Evolutionary conservation across 2,329 filamentous ascomycete genomes (phyloP).

Genomic region (Cladosporium sp.): DNA sequence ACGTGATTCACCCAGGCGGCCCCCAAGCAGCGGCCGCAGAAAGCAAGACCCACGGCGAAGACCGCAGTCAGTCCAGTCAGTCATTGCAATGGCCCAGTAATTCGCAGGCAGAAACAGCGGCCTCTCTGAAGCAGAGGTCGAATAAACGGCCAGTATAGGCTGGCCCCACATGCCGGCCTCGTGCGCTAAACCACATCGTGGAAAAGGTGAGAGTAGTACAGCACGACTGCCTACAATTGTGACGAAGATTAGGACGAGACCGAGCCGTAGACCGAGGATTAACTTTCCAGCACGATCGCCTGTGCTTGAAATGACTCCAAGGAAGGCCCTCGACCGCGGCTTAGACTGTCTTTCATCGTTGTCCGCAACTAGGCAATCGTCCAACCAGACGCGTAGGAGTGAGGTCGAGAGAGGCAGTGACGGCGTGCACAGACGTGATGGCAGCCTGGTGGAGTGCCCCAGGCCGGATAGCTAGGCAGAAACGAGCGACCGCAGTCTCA

Average conservation of each 20-base stretch:
- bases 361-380: background rate
- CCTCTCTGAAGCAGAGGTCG: background rate
- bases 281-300: constrained; percentile 1
- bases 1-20: constrained; percentile 9
- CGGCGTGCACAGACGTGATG: background rate
- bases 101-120: constrained; percentile 5
- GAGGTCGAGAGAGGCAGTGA: constrained; percentile 9
- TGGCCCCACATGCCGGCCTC: background rate
- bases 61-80: background rate
- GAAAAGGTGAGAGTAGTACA: constrained; percentile 1
- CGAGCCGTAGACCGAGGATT: constrained; percentile 1
- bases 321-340: background rate
- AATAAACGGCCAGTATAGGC: background rate
- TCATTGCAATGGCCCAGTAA: constrained; percentile 1
- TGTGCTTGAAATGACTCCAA: background rate
- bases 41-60: background rate
- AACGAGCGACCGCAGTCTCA: background rate
- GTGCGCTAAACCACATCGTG: background rate
- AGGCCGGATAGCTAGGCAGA: background rate
- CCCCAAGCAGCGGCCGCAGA: constrained; percentile 2
- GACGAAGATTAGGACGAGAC: background rate
- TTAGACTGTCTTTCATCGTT: background rate
- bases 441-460: constrained; percentile 3
- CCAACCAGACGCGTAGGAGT: constrained; percentile 3
- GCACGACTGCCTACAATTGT: constrained; percentile 1